Evolutionary conservation across 768 basidiomycete genomes (phyloP), one percentile per base, ranked within the genome.

Genomic region (Russula compacta): DNA sequence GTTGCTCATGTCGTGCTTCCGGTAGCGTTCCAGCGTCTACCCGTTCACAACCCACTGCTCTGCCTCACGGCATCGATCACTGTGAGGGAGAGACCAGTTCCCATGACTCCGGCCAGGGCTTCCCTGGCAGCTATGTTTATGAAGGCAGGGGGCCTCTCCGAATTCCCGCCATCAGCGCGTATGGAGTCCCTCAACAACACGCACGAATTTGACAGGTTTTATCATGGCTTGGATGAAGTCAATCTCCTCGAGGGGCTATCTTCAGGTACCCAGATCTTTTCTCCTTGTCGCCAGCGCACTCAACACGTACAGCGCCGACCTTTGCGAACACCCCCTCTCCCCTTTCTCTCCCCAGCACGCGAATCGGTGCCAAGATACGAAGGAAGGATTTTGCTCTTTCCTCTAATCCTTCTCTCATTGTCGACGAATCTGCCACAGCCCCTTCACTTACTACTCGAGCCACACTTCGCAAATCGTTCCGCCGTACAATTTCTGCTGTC

Each of bases 1-100:
- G 35, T 29, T 46, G 32, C 29, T 38, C 14, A 46, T 21, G 24
- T 24, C 14, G 38, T 11, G 33, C 42, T n/a, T 33, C 33, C 42
- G 55, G 58, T 61, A 58, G 53, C 65, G 49, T 61, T 86, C 70
- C 73, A 93, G 33, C 80, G 84, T 36, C 82, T 92, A 15, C 76
- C 79, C 38, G 81, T 87, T 51, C 67, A 75, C 3, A 83, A 93
- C 61, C 93, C 93, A 10, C 72, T 95, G 11, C 79, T 97, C 32
- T 92, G 87, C 67, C 73, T 97, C 33, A 97, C 93, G 0, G 79
- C 86, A 4, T 92, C 89, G 3, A 79, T 85, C n/a, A 97, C 93
- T 0, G 75, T 95, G n/a, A 82, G 93, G 52, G 91, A 95, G 24
- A 89, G 84, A 67, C 81, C 86, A 0, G 70, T 89, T 7, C 72